A percentile compares a stretch with the other conserved stretches of the same genome.
Conservation (phyloP, 192 early-diverging fungal genomes). For the Coemansia sp. region DNA sequence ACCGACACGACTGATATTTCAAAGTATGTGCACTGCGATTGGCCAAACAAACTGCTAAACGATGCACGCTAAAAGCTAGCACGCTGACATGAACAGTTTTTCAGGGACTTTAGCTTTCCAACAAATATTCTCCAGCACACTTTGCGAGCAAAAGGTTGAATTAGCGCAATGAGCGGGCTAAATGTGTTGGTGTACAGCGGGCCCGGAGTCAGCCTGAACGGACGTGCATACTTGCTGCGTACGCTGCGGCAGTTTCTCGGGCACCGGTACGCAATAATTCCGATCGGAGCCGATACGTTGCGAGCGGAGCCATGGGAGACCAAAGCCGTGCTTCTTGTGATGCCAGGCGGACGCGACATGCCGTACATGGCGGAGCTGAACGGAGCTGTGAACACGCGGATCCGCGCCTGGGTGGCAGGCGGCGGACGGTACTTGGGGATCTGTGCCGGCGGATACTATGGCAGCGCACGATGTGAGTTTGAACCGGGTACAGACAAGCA, state of each 20-base stretch:
- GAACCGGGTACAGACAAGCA: slow-evolving; percentile 63
- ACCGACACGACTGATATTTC: slow-evolving; percentile 2
- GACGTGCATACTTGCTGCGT: slow-evolving; percentile 33
- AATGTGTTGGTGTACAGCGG: slow-evolving; percentile 56
- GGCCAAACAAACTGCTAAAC: no score
- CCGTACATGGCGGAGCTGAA: slow-evolving; percentile 77
- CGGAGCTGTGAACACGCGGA: slow-evolving; percentile 60
- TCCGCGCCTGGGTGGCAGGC: slow-evolving; percentile 63
- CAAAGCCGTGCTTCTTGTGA: slow-evolving; percentile 79
- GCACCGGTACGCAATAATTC: slow-evolving; percentile 84
- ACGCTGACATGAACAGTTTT: no score
- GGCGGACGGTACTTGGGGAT: slow-evolving; percentile 92
- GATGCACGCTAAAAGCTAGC: no score
- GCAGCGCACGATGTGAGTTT: slow-evolving; percentile 69
- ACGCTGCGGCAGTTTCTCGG: slow-evolving; percentile 78
- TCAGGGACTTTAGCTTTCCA: no score
- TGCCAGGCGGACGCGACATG: slow-evolving; percentile 87
- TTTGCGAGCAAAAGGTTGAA: background rate
- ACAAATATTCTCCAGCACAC: background rate
- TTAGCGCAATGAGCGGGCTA: slow-evolving; percentile 20
- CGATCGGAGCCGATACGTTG: slow-evolving; percentile 72
- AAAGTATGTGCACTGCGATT: no score
- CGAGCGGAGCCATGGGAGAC: slow-evolving; percentile 82
- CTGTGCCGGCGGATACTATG: slow-evolving; percentile 91
- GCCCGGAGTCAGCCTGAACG: slow-evolving; percentile 40